Evolutionary conservation across 768 basidiomycete genomes (phyloP).

Genomic region (Amanita jacksonii): DNA sequence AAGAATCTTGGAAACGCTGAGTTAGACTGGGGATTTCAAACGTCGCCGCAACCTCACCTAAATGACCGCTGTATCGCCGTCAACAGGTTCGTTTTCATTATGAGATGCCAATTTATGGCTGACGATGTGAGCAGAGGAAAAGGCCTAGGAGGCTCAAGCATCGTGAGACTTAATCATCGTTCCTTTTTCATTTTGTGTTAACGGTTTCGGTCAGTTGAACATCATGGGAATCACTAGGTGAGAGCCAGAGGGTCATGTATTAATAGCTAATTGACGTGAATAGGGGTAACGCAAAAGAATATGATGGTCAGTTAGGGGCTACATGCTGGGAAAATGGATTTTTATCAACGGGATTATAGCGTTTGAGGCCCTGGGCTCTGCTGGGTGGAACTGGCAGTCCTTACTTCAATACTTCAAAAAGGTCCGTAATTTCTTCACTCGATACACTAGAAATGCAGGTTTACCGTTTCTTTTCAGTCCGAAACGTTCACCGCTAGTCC

Average conservation of each 20-base stretch:
- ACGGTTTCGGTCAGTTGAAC: slow-evolving; percentile 4
- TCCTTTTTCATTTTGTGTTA: background rate
- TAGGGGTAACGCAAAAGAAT: slow-evolving; percentile 3
- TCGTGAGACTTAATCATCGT: background rate
- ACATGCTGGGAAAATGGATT: background rate
- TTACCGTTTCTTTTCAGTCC: too few relatives aligned
- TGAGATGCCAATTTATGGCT: background rate
- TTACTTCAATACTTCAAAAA: slow-evolving; percentile 12
- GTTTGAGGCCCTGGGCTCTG: slow-evolving; percentile 10
- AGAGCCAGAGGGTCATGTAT: background rate
- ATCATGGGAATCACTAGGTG: slow-evolving; percentile 6
- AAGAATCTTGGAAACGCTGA: slow-evolving; percentile 7
- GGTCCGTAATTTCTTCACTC: too few relatives aligned
- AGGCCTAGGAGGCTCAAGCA: slow-evolving; percentile 10
- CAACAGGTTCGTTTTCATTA: background rate
- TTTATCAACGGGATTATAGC: background rate
- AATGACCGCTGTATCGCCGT: background rate
- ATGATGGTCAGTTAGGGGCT: background rate
- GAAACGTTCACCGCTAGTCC: slow-evolving; percentile 2
- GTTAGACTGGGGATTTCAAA: slow-evolving; percentile 5
- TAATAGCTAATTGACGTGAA: too few relatives aligned
- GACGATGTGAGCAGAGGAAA: slow-evolving; percentile 2
- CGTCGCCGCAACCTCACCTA: slow-evolving; percentile 1
- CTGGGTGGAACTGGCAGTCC: slow-evolving; percentile 14
- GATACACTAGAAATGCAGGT: too few relatives aligned